A percentile compares a stretch with the other conserved stretches of the same genome.
phyloP scores from a whole-genome alignment of 345 rosid genomes.

The Fremontodendron californicum region DNA sequence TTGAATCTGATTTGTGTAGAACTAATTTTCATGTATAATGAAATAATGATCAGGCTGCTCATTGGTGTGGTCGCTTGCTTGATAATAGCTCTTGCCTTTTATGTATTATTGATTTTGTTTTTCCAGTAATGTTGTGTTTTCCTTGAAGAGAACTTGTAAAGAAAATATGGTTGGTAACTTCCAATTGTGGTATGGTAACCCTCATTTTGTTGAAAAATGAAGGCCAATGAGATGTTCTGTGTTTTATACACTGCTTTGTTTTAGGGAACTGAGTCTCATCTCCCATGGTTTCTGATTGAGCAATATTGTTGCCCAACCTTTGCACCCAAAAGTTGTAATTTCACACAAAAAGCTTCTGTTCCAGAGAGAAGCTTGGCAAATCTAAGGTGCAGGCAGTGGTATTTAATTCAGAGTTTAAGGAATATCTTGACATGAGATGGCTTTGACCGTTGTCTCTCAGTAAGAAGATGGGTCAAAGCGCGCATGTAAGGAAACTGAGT shows the following conservation, averaged over 20 bases:
- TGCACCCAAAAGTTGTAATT: slow-evolving; percentile 51
- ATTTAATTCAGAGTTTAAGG: slow-evolving; percentile 47
- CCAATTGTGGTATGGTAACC: too few relatives aligned
- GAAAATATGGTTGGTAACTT: too few relatives aligned
- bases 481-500: slow-evolving; percentile 47
- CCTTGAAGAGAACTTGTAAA: too few relatives aligned
- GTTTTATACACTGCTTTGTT: too few relatives aligned
- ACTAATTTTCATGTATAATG: neutral
- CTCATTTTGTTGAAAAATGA: neutral
- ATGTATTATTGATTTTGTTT: too few relatives aligned
- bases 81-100: too few relatives aligned
- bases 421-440: slow-evolving; percentile 32
- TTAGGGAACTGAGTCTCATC: too few relatives aligned
- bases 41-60: neutral
- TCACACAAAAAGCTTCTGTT: slow-evolving; percentile 57
- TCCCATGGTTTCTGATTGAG: slow-evolving; percentile 60
- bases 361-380: slow-evolving; percentile 63
- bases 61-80: neutral
- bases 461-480: slow-evolving; percentile 32
- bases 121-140: neutral
- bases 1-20: neutral
- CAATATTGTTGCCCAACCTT: slow-evolving; percentile 50
- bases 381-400: slow-evolving; percentile 51
- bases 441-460: slow-evolving; percentile 27
- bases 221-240: neutral